A percentile compares a stretch with the other conserved stretches of the same genome.
phyloP scores from a whole-genome alignment of 2,329 filamentous ascomycete genomes.

The Fusarium solani-melongenae region DNA sequence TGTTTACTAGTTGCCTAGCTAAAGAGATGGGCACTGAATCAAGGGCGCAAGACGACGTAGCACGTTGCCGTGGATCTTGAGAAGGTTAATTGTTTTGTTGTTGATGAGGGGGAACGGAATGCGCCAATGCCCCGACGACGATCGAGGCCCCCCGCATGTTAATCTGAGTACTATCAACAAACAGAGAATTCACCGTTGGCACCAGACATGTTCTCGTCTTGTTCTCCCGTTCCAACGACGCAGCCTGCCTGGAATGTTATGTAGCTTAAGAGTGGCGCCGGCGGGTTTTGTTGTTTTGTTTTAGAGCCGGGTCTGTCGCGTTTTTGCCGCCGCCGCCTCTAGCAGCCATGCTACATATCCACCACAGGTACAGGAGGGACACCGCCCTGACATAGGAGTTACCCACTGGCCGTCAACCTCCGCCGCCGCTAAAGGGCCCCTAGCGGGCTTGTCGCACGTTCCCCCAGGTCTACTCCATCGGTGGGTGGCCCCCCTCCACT shows the following conservation, averaged over 20 bases:
- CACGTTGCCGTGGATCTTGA: conserved; percentile 1
- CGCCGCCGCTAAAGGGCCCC: conserved; percentile 20
- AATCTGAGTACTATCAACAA: not conserved
- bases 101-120: conserved; percentile 2
- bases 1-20: not conserved
- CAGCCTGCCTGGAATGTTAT: conserved; percentile 5
- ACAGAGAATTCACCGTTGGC: not conserved
- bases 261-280: conserved; percentile 21
- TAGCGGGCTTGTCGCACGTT: conserved; percentile 16
- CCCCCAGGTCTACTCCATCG: not conserved
- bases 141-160: conserved; percentile 8
- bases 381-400: conserved; percentile 5
- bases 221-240: not conserved
- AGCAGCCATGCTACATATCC: not conserved
- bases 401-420: conserved; percentile 13
- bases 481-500: not conserved
- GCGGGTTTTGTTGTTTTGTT: conserved; percentile 30
- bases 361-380: not conserved
- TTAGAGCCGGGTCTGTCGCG: conserved; percentile 6
- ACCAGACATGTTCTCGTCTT: not conserved
- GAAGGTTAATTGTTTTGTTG: conserved; percentile 11
- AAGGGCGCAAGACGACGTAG: not conserved
- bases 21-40: not conserved
- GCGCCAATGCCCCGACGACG: conserved; percentile 3
- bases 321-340: conserved; percentile 27